phyloP scores from a whole-genome alignment of 805 yeast genomes.

The Nakazawaea sp. region DNA sequence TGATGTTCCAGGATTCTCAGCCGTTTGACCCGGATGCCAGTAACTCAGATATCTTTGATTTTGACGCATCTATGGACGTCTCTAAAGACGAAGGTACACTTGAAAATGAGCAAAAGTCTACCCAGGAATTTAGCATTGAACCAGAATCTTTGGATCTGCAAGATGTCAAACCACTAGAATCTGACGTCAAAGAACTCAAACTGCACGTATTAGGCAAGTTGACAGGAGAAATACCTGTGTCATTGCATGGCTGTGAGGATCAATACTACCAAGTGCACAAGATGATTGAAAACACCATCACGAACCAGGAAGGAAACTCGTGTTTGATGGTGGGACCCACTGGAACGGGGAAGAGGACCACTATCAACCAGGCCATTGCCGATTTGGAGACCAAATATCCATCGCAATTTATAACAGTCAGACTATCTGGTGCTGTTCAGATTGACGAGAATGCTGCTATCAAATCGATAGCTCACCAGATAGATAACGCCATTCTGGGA shows the following conservation, averaged over 20 bases:
- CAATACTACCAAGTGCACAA: slow-evolving; percentile 45
- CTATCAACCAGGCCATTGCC: slow-evolving; percentile 51
- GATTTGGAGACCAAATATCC: slow-evolving; percentile 32
- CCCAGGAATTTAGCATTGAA: too few relatives aligned
- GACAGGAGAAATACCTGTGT: neutral
- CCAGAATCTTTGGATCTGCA: too few relatives aligned
- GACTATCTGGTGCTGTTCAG: slow-evolving; percentile 67
- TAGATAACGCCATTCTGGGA: slow-evolving; percentile 37
- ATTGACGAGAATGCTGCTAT: slow-evolving; percentile 73
- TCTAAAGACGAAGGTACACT: neutral
- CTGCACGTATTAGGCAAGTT: too few relatives aligned
- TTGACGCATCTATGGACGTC: too few relatives aligned
- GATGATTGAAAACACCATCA: slow-evolving; percentile 57
- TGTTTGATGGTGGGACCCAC: slow-evolving; percentile 75
- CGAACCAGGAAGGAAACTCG: slow-evolving; percentile 74
- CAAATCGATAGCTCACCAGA: slow-evolving; percentile 77
- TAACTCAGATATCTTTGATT: neutral
- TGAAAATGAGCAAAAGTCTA: too few relatives aligned
- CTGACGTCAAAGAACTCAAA: too few relatives aligned
- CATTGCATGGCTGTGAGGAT: slow-evolving; percentile 28
- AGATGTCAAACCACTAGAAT: too few relatives aligned
- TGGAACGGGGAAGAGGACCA: slow-evolving; percentile 65
- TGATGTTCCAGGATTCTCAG: slow-evolving; percentile 6
- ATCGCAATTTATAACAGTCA: slow-evolving; percentile 54
- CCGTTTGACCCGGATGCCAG: neutral